Conservation (phyloP, 441 rosid genomes). For the Capsella rubella region DNA sequence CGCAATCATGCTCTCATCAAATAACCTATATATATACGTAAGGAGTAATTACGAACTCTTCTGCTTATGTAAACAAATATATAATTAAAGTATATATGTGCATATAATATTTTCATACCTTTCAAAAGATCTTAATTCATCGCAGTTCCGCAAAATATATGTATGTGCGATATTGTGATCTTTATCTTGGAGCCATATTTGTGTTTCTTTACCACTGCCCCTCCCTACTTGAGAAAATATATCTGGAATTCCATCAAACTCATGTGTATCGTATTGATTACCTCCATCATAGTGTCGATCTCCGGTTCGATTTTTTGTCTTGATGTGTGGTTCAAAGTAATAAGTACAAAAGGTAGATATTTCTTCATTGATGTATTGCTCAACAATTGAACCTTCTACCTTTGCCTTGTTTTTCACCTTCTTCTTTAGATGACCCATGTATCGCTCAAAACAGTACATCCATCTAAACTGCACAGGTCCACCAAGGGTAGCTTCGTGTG, state of each 20-base stretch:
- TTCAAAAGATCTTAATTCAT: neutral
- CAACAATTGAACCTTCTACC: neutral
- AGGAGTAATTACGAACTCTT: neutral
- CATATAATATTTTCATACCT: neutral
- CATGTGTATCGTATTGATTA: neutral
- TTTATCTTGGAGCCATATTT: neutral
- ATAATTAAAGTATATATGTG: neutral
- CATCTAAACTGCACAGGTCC: neutral
- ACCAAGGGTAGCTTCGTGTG: neutral
- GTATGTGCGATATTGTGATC: neutral
- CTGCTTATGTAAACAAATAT: neutral
- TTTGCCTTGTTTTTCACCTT: neutral
- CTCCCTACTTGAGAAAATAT: neutral
- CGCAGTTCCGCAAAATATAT: neutral
- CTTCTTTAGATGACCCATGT: neutral
- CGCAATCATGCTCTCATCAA: neutral
- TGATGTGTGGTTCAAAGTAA: neutral
- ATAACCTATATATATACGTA: neutral
- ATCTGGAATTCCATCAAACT: neutral
- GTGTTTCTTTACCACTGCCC: neutral
- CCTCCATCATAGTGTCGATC: slow-evolving; percentile 19
- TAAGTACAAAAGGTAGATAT: neutral
- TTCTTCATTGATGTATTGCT: neutral
- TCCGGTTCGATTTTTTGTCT: neutral
- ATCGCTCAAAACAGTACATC: neutral